Evolutionary conservation across 371 early-diverging fungal genomes (phyloP).

Genomic region (Capillidium rhysosporum): DNA sequence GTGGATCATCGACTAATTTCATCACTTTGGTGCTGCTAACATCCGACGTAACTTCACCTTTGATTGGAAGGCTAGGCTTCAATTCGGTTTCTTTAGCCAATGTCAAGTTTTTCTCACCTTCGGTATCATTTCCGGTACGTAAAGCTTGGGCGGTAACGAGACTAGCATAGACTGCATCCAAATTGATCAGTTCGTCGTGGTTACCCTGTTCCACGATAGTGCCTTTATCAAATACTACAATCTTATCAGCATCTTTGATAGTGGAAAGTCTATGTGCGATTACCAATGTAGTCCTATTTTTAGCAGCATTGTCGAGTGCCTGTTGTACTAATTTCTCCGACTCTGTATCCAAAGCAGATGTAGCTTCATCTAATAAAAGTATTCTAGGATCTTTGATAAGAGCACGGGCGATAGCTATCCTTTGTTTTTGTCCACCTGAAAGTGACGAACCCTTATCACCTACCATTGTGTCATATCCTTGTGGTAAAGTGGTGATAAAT

Average conservation of each 20-base stretch:
- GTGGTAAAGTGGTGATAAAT: constrained; percentile 48
- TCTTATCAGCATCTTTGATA: constrained; percentile 56
- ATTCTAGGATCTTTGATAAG: constrained; percentile 42
- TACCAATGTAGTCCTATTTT: constrained; percentile 68
- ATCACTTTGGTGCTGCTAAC: background rate
- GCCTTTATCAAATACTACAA: constrained; percentile 58
- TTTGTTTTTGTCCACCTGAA: constrained; percentile 63
- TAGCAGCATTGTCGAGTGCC: constrained; percentile 53
- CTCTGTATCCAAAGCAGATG: constrained; percentile 57
- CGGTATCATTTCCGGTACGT: background rate
- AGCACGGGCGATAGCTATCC: constrained; percentile 35
- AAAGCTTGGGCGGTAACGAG: constrained; percentile 26
- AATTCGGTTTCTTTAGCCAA: background rate
- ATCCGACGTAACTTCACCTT: constrained; percentile 1
- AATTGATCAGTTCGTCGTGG: constrained; percentile 34
- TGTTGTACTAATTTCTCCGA: constrained; percentile 63
- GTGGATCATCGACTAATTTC: background rate
- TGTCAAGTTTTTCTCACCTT: background rate
- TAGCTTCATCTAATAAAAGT: constrained; percentile 45
- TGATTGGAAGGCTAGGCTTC: background rate
- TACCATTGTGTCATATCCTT: constrained; percentile 45
- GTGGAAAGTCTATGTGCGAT: constrained; percentile 82
- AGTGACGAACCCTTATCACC: constrained; percentile 37
- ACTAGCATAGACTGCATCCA: constrained; percentile 26
- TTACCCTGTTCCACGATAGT: constrained; percentile 48